Evolutionary conservation across 495 filamentous ascomycete species (phyloP), one percentile per base, ranked within the genome.

Genomic region (Daldinia concentrica): DNA sequence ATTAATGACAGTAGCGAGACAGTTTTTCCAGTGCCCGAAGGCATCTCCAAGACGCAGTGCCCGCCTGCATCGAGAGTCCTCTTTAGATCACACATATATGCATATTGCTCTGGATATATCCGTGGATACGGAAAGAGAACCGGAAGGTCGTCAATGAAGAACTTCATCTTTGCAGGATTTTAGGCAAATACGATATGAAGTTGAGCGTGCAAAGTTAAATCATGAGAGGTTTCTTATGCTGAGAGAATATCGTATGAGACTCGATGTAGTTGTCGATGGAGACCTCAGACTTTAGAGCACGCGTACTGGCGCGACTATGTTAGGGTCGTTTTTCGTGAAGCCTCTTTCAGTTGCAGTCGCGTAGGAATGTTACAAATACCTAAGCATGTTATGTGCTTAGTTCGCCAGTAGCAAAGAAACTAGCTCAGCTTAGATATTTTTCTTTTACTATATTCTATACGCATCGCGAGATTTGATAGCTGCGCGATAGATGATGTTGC

Each of bases 41-140:
- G 95, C 95, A 99, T 99, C 82, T 99, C 95, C 76, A 99, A 83
- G n/a, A 99, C 94, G 81, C 94, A 96, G 82, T 98, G 93, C 66
- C 96, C 96, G 64, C 91, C 91, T 29, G 90, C 92, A 86, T 98
- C 95, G 76, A 99, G 90, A 29, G 95, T 98, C 79, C 88, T 91
- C 80, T 99, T 99, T 80, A 99, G 88, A 84, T 97, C 96, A 74
- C 92, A 95, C 95, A 99, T 99, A 82, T 99, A 99, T 22, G 65
- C 70, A 59, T 71, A 80, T 79, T 76, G 80, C 84, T 89, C 90
- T 80, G 95, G 96, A 79, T 98, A 98, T 76, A 98, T 97, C 67
- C 93, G 87, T 62, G 95, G 95, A 78, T 99, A 99, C 41, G 95
- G 95, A 76, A 98, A 99, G 72, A 99, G 89, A 66, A 99, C 90